Percentiles rank a stretch among this genome's conserved stretches.
phyloP scores from a whole-genome alignment of 495 filamentous ascomycete species.

The Diplogelasinospora grovesii region DNA sequence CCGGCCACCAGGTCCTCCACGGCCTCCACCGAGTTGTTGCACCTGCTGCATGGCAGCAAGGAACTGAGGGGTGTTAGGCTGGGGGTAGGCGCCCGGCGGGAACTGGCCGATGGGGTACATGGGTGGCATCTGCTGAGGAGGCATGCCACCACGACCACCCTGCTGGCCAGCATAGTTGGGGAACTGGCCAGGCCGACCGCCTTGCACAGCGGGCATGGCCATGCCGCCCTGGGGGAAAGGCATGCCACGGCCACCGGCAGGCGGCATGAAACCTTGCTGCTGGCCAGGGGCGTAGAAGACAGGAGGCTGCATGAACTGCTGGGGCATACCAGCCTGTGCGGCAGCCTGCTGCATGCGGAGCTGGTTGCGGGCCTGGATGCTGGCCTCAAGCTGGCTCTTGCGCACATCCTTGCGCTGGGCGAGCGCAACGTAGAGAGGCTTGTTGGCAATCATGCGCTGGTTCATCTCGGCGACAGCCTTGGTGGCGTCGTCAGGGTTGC shows the following conservation, averaged over 20 bases:
- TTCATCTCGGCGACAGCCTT: constrained; percentile 99
- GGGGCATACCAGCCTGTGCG: constrained; percentile 84
- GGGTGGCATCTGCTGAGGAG: constrained; percentile 71
- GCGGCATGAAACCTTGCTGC: constrained; percentile 69
- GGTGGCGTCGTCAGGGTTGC: constrained; percentile 96
- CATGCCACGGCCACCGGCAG: constrained; percentile 68
- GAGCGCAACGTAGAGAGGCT: constrained; percentile 95
- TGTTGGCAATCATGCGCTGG: constrained; percentile 95
- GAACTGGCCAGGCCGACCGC: constrained; percentile 76
- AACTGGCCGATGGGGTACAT: constrained; percentile 73
- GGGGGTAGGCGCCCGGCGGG: constrained; percentile 53
- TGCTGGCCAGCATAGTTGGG: constrained; percentile 74
- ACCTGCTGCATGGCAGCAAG: constrained; percentile 62
- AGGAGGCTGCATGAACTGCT: constrained; percentile 73
- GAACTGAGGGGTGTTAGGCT: constrained; percentile 47
- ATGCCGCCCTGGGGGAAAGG: constrained; percentile 81
- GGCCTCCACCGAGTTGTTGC: constrained; percentile 55
- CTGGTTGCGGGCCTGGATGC: constrained; percentile 98
- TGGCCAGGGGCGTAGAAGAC: constrained; percentile 87
- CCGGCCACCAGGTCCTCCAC: constrained; percentile 65
- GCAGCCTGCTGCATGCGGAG: constrained; percentile 96
- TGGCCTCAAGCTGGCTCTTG: constrained; percentile 96
- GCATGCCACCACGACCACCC: constrained; percentile 71
- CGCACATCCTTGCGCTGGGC: constrained; percentile 99
- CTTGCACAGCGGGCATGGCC: constrained; percentile 74